A percentile compares a stretch with the other conserved stretches of the same genome.
Evolutionary conservation across 306 rosid genomes (phyloP).

Genomic region (Ammopiptanthus mongolicus): DNA sequence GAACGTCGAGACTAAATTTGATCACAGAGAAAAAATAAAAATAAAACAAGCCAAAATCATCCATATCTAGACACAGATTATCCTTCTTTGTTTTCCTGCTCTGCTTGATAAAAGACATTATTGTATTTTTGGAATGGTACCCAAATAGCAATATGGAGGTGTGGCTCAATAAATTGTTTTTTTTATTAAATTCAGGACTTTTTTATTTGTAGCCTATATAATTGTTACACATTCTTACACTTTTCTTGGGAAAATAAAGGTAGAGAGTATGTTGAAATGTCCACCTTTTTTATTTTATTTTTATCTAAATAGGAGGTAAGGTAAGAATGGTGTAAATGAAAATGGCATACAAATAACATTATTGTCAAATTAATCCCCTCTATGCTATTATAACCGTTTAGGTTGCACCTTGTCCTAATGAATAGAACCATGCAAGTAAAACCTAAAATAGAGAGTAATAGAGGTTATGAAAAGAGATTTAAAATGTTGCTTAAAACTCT

Average conservation of each 20-base stretch:
- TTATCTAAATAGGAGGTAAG: too few species aligned
- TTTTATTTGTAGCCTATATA: too few species aligned
- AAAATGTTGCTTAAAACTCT: not conserved
- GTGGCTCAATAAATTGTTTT: not conserved
- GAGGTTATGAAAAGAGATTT: not conserved
- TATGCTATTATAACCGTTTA: not conserved
- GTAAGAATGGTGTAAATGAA: too few species aligned
- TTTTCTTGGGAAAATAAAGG: not conserved
- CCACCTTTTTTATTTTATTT: too few species aligned
- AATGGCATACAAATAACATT: not conserved
- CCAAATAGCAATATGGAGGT: not conserved
- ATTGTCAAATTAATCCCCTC: too few species aligned
- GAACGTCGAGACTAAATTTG: conserved; percentile 36
- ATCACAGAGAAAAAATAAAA: not conserved
- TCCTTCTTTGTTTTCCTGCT: not conserved
- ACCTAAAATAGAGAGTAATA: too few species aligned
- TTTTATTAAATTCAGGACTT: not conserved
- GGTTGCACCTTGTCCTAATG: not conserved
- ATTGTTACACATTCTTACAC: not conserved
- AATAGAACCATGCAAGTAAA: not conserved
- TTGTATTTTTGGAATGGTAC: not conserved
- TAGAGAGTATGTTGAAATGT: not conserved
- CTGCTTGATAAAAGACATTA: not conserved
- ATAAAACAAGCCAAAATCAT: not conserved
- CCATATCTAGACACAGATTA: not conserved